Base-by-base conservation (phyloP, 306 rosid species). In the Geum urbanum region DNA sequence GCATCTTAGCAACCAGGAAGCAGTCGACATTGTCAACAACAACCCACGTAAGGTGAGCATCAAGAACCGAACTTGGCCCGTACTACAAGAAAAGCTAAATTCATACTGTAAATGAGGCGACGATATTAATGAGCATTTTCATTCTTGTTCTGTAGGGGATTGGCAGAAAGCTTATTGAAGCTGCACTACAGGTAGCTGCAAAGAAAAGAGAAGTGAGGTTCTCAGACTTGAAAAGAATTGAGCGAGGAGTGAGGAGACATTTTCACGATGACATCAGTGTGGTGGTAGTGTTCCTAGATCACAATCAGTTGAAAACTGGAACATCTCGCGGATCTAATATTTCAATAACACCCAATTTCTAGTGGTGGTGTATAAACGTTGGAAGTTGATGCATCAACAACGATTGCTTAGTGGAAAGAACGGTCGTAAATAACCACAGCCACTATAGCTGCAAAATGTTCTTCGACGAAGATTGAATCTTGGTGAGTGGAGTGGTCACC, bases 221-320 rank as follows among this genome's bases (percentile, higher is more conserved):
- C 20, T 16, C 91, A 5, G 98, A 92, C 70, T 82, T 92, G 58
- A 85, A 90, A 65, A 86, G 74, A 82, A 81, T 90, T 18, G 96
- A 90, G 45, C 77, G 78, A 75, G 96, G 98, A 11, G 87, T 80
- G 69, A 83, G 98, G 80, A 84, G 98, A 53, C 84, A 92, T 79
- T 90, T 92, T 74, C 96, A 90, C 70, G 98, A 92, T 49, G 98
- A 92, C 66, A 89, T 89, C 66, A 78, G 91, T 3, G 92, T 89
- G 8, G 77, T 85, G 46, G 98, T 92, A 68, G 84, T 90, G 71
- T 92, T 80, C 74, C 83, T 92, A 9, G 85, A 86, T 64, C 80
- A 70, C 52, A 74, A 4, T 47, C 51, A 72, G 54, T 22, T 74
- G 45, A 75, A 53, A 69, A 77, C 77, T 60, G 83, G 77, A 9